Base-by-base conservation (phyloP, 768 basidiomycete genomes). In the Boletus pseudo-olivaceus region DNA sequence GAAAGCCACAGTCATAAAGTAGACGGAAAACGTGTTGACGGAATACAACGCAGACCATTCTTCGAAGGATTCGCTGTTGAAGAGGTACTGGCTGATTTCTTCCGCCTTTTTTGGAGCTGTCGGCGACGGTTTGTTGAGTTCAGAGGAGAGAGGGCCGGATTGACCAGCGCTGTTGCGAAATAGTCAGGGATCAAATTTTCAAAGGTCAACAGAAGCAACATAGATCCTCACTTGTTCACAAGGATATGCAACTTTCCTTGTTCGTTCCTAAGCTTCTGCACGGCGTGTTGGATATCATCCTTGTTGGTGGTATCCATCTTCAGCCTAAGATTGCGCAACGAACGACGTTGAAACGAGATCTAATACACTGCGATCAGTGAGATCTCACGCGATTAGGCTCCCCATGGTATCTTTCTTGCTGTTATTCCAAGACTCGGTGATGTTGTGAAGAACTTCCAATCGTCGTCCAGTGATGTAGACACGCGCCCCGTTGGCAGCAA, bases 401-500 rank as follows among this genome's bases (percentile, higher is more conserved):
- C 84, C 83, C 61, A 75, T 72, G 42, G 54, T 61, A 20, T 64
- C 69, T 15, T 64, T 58, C 50, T 71, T 74, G 46, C 66, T 64
- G 54, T 62, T 64, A 48, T 76, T 74, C 78, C 80, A 82, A 10
- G 72, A 72, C 42, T 75, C 71, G n/a, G 77, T 73, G 15, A 79
- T 75, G 57, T 75, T 79, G 62, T 87, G 76, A 20, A 93, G 76
- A 3, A 88, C 82, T 5, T 85, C 81, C 44, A 77, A 68, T 43
- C 90, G 79, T 37, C 90, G 76, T 17, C 87, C 86, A 3, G 83
- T 85, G 61, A 92, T 88, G 63, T 92, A 93, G 15, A 90, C 89
- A 59, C 82, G 87, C 14, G 90, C 88, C 1, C 90, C 88, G 61
- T 84, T 87, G 29, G 84, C 78, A 15, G 89, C 90, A 12, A 92